Conservation (phyloP, 768 basidiomycete genomes). For the Amanita molliuscula region DNA sequence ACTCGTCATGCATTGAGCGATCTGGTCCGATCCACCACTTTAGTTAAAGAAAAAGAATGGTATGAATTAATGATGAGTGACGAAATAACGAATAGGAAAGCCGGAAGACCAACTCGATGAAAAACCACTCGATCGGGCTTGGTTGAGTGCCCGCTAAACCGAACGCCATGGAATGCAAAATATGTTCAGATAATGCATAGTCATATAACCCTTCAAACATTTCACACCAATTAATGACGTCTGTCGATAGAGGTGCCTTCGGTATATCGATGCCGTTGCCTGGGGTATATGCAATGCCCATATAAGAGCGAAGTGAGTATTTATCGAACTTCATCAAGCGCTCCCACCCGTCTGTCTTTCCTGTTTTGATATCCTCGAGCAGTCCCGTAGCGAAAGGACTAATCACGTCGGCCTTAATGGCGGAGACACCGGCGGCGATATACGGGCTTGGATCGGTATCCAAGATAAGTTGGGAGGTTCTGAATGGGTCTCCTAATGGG, state of each 20-base stretch:
- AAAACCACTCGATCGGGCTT: not conserved
- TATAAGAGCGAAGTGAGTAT: constrained; percentile 14
- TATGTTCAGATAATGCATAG: constrained; percentile 20
- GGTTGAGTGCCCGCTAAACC: not conserved
- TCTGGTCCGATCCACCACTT: not conserved
- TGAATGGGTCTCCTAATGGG: not conserved
- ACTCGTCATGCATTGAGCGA: not conserved
- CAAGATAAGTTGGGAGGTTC: no score
- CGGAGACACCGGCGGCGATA: not conserved
- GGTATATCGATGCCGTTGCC: constrained; percentile 3
- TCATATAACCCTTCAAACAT: constrained; percentile 24
- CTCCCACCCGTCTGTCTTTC: not conserved
- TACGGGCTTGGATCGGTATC: not conserved
- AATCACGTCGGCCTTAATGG: not conserved
- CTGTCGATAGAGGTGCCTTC: constrained; percentile 6
- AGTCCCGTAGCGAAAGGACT: not conserved
- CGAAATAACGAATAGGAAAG: not conserved
- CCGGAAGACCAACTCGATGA: not conserved
- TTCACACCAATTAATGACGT: constrained; percentile 22
- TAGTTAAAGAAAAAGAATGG: no score
- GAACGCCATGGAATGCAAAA: constrained; percentile 18
- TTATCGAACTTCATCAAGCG: constrained; percentile 13
- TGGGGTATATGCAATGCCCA: constrained; percentile 6
- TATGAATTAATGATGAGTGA: not conserved
- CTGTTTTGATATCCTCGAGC: not conserved